Conservation (phyloP, 2,329 filamentous ascomycete species). For the Epichloe coenophiala region DNA sequence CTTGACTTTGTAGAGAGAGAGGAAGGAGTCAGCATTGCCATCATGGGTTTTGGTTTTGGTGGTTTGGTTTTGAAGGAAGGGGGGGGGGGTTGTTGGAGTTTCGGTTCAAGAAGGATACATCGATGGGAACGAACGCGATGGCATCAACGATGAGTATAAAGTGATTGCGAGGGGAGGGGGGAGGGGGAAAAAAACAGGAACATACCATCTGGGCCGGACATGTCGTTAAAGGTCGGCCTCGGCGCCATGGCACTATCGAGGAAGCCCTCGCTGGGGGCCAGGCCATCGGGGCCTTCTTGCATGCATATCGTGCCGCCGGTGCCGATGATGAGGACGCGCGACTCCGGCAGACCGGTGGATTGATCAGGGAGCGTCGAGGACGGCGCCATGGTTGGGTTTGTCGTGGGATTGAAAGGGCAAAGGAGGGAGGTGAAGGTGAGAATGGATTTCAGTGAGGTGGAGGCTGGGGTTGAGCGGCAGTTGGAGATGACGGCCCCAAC, state of each 20-base stretch:
- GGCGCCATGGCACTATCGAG: slow-evolving; percentile 71
- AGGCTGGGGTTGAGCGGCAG: background rate
- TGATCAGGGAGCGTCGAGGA: background rate
- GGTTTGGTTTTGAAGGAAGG: background rate
- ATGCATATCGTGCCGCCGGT: slow-evolving; percentile 88
- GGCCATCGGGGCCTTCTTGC: slow-evolving; percentile 65
- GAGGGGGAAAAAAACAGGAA: background rate
- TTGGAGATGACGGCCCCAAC: no score
- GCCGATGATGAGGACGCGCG: slow-evolving; percentile 77
- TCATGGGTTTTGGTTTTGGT: background rate
- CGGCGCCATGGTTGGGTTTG: slow-evolving; percentile 8
- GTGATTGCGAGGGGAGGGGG: background rate
- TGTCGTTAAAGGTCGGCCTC: slow-evolving; percentile 74
- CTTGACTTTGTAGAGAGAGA: slow-evolving; percentile 20
- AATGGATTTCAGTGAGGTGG: background rate
- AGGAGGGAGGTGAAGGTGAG: background rate
- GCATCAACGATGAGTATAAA: background rate
- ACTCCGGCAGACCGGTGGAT: slow-evolving; percentile 44
- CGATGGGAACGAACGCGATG: background rate
- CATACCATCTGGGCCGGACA: slow-evolving; percentile 11
- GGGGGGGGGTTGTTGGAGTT: background rate
- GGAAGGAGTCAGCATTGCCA: background rate
- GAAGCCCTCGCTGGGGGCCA: slow-evolving; percentile 70
- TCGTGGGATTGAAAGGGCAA: background rate
- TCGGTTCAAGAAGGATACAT: background rate